Conservation (phyloP, 2,329 filamentous ascomycete genomes). For the Clonostachys sp. region DNA sequence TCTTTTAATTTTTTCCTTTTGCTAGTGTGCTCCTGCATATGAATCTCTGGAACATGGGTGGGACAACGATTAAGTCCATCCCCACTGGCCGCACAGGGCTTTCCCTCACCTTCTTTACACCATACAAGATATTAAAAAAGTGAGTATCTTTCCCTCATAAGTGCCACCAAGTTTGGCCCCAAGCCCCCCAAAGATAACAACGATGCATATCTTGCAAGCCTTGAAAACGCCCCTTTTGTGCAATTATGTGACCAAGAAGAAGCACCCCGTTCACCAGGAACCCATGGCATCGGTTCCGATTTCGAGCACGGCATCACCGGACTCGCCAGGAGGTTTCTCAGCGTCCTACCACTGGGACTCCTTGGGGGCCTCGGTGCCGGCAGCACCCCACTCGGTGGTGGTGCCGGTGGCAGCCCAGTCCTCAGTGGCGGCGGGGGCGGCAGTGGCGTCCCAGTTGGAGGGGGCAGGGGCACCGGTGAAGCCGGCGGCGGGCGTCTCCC, state of each 20-base stretch:
- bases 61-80: slow-evolving; percentile 88
- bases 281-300: neutral
- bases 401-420: slow-evolving; percentile 66
- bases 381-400: slow-evolving; percentile 65
- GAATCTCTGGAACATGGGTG: slow-evolving; percentile 28
- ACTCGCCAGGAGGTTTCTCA: slow-evolving; percentile 3
- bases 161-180: slow-evolving; percentile 44
- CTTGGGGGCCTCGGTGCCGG: slow-evolving; percentile 52
- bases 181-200: neutral
- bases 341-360: slow-evolving; percentile 47
- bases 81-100: slow-evolving; percentile 90
- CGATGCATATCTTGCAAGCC: neutral
- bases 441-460: slow-evolving; percentile 46
- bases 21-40: no score
- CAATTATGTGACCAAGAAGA: no score
- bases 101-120: slow-evolving; percentile 65
- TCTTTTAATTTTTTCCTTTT: no score
- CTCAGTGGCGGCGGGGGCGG: slow-evolving; percentile 36
- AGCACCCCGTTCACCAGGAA: neutral
- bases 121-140: slow-evolving; percentile 15
- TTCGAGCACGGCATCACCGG: neutral
- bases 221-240: no score
- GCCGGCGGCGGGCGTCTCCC: slow-evolving; percentile 75
- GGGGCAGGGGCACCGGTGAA: slow-evolving; percentile 58
- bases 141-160: slow-evolving; percentile 99